Conservation (phyloP, 2,329 filamentous ascomycete species). For the Aspergillus terreus region DNA sequence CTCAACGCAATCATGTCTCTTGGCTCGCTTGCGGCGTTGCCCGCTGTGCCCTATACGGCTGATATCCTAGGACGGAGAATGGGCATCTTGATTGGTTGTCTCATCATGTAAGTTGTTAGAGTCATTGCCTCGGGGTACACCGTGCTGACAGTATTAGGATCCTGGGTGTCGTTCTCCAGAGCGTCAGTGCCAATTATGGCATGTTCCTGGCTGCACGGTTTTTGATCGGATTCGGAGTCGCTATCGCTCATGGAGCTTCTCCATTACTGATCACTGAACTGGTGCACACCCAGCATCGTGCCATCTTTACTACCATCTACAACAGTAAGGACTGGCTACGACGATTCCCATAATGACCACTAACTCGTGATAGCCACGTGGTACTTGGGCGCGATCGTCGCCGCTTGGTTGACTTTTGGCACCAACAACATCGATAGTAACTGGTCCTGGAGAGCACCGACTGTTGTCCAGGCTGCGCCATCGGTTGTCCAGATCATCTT, state of each 20-base stretch:
- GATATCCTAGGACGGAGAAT: slow-evolving; percentile 46
- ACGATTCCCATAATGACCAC: background rate
- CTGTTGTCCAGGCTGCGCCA: slow-evolving; percentile 58
- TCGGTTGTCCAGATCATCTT: slow-evolving; percentile 51
- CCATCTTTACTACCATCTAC: slow-evolving; percentile 23
- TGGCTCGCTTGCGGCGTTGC: slow-evolving; percentile 47
- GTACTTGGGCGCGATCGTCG: slow-evolving; percentile 47
- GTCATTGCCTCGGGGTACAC: background rate
- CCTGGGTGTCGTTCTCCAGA: slow-evolving; percentile 27
- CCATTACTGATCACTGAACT: slow-evolving; percentile 27
- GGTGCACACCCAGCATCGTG: slow-evolving; percentile 27
- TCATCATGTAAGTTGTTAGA: slow-evolving; percentile 11
- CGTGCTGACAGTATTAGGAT: slow-evolving; percentile 10
- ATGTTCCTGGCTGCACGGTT: slow-evolving; percentile 28
- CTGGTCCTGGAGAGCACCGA: slow-evolving; percentile 48
- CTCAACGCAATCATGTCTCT: slow-evolving; percentile 49
- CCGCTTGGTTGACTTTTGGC: slow-evolving; percentile 41
- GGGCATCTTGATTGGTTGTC: slow-evolving; percentile 43
- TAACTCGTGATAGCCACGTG: slow-evolving; percentile 34
- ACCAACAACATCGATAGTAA: slow-evolving; percentile 33
- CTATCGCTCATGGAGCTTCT: slow-evolving; percentile 23
- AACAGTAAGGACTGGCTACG: slow-evolving; percentile 12
- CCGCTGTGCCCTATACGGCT: slow-evolving; percentile 46
- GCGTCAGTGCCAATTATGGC: slow-evolving; percentile 22
- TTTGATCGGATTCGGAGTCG: slow-evolving; percentile 27